phyloP scores from a whole-genome alignment of 192 early-diverging fungal genomes.

The Coemansia sp. region DNA sequence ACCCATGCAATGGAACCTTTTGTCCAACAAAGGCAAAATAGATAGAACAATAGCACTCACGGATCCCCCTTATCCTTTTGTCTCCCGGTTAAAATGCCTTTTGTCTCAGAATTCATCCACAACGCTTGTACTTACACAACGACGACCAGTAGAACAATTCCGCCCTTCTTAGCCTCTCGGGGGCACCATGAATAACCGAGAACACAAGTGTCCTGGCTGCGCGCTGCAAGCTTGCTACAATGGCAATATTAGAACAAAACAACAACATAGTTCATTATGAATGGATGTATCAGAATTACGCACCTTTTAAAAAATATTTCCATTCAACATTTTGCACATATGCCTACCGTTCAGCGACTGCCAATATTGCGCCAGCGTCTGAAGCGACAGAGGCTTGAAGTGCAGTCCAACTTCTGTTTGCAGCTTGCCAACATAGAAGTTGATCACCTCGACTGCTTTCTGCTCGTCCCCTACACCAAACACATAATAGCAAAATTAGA shows the following conservation, averaged over 20 bases:
- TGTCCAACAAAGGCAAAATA: too few relatives aligned
- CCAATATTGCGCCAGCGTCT: slow-evolving; percentile 47
- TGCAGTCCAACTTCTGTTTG: slow-evolving; percentile 24
- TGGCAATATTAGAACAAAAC: slow-evolving; percentile 2
- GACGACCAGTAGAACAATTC: slow-evolving; percentile 53
- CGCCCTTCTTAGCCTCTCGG: slow-evolving; percentile 39
- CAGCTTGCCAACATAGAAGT: slow-evolving; percentile 51
- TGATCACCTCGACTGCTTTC: slow-evolving; percentile 51
- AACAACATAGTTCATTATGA: background rate
- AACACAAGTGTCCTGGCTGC: slow-evolving; percentile 52
- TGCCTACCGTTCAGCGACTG: slow-evolving; percentile 39
- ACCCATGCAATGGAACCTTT: background rate
- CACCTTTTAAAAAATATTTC: background rate
- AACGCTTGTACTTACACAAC: slow-evolving; percentile 35
- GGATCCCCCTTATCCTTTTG: background rate
- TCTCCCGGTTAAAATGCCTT: background rate
- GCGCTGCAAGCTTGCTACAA: slow-evolving; percentile 45
- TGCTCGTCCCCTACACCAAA: slow-evolving; percentile 42
- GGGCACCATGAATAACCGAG: slow-evolving; percentile 41
- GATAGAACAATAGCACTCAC: background rate
- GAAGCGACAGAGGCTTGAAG: slow-evolving; percentile 45
- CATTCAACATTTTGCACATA: background rate
- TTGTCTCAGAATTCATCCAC: background rate
- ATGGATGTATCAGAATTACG: background rate
- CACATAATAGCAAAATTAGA: background rate